Conservation (phyloP, 345 rosid species). For the Diplotaxis tenuifolia region DNA sequence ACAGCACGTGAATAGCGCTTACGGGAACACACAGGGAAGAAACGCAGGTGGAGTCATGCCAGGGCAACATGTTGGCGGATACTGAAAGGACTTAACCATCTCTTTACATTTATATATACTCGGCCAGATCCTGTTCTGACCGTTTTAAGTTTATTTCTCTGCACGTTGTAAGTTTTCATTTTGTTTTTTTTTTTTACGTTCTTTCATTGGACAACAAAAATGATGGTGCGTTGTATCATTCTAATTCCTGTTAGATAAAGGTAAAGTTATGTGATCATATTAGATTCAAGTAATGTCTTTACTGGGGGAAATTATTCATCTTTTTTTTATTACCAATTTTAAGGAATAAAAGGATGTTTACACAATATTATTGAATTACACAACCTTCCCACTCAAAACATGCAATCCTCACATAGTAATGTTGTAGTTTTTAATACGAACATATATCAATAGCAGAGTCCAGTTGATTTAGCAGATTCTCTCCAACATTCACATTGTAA, state of each 20-base stretch:
- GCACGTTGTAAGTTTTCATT: neutral
- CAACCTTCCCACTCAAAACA: slow-evolving; percentile 1
- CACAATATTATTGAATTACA: slow-evolving; percentile 25
- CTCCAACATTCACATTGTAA: slow-evolving; percentile 31
- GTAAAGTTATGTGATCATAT: neutral
- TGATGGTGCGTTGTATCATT: slow-evolving; percentile 2
- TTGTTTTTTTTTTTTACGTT: neutral
- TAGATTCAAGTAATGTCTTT: neutral
- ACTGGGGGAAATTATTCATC: slow-evolving; percentile 13
- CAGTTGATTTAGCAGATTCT: slow-evolving; percentile 40
- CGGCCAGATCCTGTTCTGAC: slow-evolving; percentile 16
- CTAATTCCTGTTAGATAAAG: neutral
- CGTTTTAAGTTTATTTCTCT: neutral
- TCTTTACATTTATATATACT: neutral
- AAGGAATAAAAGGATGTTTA: slow-evolving; percentile 16
- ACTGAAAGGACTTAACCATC: slow-evolving; percentile 25
- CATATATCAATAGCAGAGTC: slow-evolving; percentile 41
- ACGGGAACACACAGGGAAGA: slow-evolving; percentile 38
- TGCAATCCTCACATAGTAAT: slow-evolving; percentile 9
- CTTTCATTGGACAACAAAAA: neutral
- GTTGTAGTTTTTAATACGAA: slow-evolving; percentile 1
- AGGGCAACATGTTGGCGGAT: slow-evolving; percentile 53
- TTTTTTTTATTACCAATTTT: slow-evolving; percentile 17
- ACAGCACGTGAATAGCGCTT: slow-evolving; percentile 35
- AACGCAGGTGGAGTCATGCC: slow-evolving; percentile 41